Percentiles rank a stretch among this genome's conserved stretches.
Conservation (phyloP, 306 rosid species). For the Trifolium pratense region DNA sequence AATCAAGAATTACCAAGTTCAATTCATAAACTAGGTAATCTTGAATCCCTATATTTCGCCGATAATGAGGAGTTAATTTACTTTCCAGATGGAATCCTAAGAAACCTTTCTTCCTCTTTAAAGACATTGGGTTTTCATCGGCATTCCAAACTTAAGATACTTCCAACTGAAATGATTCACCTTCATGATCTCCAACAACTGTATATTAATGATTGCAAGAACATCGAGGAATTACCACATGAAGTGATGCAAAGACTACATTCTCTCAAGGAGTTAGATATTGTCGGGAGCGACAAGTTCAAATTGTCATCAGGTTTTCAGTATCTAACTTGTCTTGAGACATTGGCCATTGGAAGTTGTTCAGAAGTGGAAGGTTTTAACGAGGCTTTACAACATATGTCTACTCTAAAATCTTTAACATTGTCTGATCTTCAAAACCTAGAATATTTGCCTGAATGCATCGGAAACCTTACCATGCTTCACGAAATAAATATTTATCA, state of each 20-base stretch:
- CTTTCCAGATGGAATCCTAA: too few relatives aligned
- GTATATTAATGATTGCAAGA: neutral
- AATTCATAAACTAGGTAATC: neutral
- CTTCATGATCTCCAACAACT: neutral
- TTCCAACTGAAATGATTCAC: neutral
- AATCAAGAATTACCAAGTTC: neutral
- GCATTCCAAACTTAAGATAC: neutral
- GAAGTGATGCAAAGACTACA: neutral
- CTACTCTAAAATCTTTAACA: neutral
- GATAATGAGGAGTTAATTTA: too few relatives aligned
- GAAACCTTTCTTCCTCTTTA: neutral
- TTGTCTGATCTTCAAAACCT: neutral
- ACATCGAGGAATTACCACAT: neutral
- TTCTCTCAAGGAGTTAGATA: neutral
- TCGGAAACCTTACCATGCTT: neutral
- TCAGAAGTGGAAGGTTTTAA: neutral
- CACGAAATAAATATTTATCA: neutral
- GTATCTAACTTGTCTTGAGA: neutral
- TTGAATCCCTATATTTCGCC: neutral
- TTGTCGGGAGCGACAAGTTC: neutral
- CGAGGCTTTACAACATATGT: neutral
- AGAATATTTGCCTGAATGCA: neutral
- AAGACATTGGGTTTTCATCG: neutral
- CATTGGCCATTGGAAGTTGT: neutral
- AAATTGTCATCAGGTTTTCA: neutral